These are phyloP conservation scores for Brassica nigra DNA, from an alignment of 345 rosid genomes.

Conservation along the genomic window DNA sequence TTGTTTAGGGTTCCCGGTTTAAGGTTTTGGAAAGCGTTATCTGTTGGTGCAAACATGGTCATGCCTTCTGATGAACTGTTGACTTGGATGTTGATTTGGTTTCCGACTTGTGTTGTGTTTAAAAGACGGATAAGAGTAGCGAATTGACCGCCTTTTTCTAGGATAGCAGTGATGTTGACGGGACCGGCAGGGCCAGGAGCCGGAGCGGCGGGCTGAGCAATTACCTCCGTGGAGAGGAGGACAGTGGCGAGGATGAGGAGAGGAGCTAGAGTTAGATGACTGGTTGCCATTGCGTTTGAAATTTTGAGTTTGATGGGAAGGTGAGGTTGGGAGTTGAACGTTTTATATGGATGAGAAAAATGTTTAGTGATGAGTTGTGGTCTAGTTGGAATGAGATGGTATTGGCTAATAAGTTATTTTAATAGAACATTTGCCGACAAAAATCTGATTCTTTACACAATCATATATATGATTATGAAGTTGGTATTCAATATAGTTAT, in stretches of 20 bases:
- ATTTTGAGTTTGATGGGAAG: conserved; percentile 10
- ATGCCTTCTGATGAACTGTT: conserved; percentile 74
- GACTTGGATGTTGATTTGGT: conserved; percentile 65
- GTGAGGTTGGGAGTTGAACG: conserved; percentile 26
- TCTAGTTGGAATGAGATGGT: conserved; percentile 56
- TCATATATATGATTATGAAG: neutral
- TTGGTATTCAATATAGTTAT: neutral
- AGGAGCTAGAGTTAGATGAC: conserved; percentile 34
- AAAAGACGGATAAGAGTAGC: conserved; percentile 57
- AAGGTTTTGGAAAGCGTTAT: conserved; percentile 80
- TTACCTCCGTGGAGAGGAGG: conserved; percentile 28
- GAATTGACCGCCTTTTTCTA: conserved; percentile 69
- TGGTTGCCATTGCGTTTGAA: conserved; percentile 50
- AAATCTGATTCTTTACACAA: neutral
- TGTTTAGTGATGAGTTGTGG: conserved; percentile 25
- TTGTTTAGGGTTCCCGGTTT: conserved; percentile 54
- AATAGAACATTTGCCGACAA: conserved; percentile 28
- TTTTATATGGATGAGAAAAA: conserved; percentile 43
- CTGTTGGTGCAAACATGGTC: conserved; percentile 85
- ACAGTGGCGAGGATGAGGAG: conserved; percentile 41
- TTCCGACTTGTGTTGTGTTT: conserved; percentile 53
- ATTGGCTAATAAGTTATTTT: conserved; percentile 21
- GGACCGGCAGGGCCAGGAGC: conserved; percentile 64
- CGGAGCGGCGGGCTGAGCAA: conserved; percentile 44
- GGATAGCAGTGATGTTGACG: conserved; percentile 69